phyloP scores from a whole-genome alignment of 148 eudicot genomes.

The Simmondsia chinensis region DNA sequence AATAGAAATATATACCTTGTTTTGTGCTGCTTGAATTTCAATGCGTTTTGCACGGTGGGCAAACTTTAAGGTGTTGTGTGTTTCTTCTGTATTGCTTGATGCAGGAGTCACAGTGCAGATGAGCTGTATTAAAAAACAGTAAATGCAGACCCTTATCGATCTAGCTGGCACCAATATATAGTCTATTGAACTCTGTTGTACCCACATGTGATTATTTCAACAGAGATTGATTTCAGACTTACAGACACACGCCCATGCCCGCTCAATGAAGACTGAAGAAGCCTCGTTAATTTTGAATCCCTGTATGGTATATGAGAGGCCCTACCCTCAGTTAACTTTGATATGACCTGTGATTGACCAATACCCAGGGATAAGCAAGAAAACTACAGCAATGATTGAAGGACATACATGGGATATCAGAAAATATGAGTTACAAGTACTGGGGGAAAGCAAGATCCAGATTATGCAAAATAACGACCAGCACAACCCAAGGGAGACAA shows the following conservation, averaged over 20 bases:
- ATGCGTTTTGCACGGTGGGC: conserved; percentile 96
- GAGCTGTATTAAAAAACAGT: conserved; percentile 44
- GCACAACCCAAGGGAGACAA: too few species aligned
- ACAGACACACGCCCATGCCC: conserved; percentile 99
- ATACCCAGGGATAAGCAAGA: conserved; percentile 1
- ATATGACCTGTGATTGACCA: conserved; percentile 72
- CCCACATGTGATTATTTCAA: too few species aligned
- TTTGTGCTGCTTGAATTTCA: conserved; percentile 97
- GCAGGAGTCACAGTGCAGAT: conserved; percentile 97
- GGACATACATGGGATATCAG: neutral
- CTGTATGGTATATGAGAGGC: conserved; percentile 89
- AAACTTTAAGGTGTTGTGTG: conserved; percentile 94
- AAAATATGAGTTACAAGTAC: too few species aligned
- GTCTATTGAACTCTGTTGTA: too few species aligned
- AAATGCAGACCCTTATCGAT: neutral
- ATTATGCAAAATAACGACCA: too few species aligned
- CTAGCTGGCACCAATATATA: too few species aligned
- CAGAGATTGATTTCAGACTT: conserved; percentile 22
- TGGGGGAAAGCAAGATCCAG: too few species aligned
- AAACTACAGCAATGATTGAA: neutral
- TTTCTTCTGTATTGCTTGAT: conserved; percentile 92
- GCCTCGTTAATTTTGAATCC: conserved; percentile 95
- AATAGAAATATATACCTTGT: conserved; percentile 49
- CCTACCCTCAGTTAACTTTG: conserved; percentile 87
- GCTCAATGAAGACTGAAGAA: conserved; percentile 94